Conservation (phyloP, 2,329 filamentous ascomycete species). For the Colletotrichum sansevieriae region DNA sequence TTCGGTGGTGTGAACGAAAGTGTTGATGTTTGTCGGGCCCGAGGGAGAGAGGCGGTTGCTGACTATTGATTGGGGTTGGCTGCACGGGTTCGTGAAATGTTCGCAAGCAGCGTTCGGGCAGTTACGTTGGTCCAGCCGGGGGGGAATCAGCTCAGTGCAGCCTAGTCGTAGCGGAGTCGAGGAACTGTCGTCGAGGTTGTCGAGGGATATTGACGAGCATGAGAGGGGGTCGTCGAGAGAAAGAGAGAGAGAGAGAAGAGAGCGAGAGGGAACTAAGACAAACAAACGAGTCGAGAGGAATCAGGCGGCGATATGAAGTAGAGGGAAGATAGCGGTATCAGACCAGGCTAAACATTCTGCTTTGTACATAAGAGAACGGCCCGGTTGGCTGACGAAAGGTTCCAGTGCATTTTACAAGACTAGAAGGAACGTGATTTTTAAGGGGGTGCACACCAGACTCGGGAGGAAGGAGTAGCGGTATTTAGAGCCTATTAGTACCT, state of each 20-base stretch:
- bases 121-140: neutral
- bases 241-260: neutral
- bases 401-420: neutral
- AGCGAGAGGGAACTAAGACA: neutral
- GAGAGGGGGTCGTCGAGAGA: neutral
- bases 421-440: conserved; percentile 3
- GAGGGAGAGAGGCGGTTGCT: neutral
- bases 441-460: conserved; percentile 21
- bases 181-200: conserved; percentile 6
- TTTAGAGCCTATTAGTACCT: no score
- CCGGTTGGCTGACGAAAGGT: conserved; percentile 21
- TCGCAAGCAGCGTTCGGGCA: neutral
- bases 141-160: neutral
- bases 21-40: neutral
- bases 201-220: neutral
- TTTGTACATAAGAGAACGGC: conserved; percentile 32
- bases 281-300: conserved; percentile 22
- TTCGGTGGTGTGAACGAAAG: conserved; percentile 1
- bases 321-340: conserved; percentile 26
- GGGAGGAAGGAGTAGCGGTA: neutral
- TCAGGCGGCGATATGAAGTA: conserved; percentile 30
- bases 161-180: conserved; percentile 1
- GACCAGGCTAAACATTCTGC: conserved; percentile 35
- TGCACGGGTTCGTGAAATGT: no score
- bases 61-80: no score